Evolutionary conservation across 805 yeast species (phyloP), one percentile per base, ranked within the genome.

Genomic region (Barnettozyma siamensis): DNA sequence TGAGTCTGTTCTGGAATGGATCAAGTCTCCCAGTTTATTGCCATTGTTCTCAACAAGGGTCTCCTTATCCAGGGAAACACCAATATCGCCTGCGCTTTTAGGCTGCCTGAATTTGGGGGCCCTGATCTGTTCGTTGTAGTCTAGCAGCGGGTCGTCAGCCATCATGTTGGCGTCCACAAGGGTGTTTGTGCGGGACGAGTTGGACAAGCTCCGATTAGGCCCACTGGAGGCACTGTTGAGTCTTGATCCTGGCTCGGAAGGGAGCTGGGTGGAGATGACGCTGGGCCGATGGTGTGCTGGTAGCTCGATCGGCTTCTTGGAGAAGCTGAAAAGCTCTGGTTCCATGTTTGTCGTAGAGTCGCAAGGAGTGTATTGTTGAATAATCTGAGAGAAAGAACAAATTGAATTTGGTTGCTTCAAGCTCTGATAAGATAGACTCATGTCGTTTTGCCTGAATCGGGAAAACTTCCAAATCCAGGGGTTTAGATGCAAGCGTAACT

Each of bases 51-150:
- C 36, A 12, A 16, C 47, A 47, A 37, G 38, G 40, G 11, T 2
- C 12, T 32, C 35, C 37, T 23, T 23, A 5, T 34, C 38, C 11
- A 50, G 30, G 12, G 46, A 46, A 31, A 34, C 45, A 16, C 50
- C 52, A 20, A 49, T 49, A 21, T 45, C 45, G 5, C 37, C 35
- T 0, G 40, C 16, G 8, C 33, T 36, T 7, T 31, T 39, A 2
- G 41, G 42, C 7, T 33, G 34, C 29, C 38, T 44, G 39, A 57
- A 49, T 42, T 57, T 57, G 2, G 61, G 61, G 1, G 57, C 61
- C 18, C 61, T 42, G 19, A 57, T 57, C 40, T 55, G 60, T 32
- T 54, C 53, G 38, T 57, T 51, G 35, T 57, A 52, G 43, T 57
- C 60, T 28, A 54, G 31, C 5, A 49, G 35, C 0, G 61, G 61